Evolutionary conservation across 208 protist species (phyloP).

Genomic region (Blechomonas ayalai): DNA sequence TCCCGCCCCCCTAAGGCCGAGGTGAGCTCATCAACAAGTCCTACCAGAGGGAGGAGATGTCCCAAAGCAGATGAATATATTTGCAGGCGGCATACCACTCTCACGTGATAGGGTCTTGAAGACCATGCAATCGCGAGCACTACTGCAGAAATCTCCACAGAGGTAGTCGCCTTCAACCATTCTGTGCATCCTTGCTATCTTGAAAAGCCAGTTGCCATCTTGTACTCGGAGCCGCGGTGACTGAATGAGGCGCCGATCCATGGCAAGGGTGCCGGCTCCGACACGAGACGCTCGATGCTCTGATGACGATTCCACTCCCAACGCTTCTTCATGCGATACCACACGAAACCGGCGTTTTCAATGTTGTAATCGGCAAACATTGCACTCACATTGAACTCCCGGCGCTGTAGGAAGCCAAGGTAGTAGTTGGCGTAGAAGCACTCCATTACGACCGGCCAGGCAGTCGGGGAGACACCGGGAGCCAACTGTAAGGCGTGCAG

Average conservation of each 20-base stretch:
- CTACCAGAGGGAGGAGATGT: too few species aligned
- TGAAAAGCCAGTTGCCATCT: conserved; percentile 30
- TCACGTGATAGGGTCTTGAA: too few species aligned
- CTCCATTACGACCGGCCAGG: conserved; percentile 84
- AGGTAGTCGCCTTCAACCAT: too few species aligned
- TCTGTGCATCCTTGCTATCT: too few species aligned
- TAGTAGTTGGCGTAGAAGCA: conserved; percentile 86
- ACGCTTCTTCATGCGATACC: conserved; percentile 78
- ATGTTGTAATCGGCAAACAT: conserved; percentile 87
- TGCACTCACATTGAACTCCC: conserved; percentile 81
- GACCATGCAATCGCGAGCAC: too few species aligned
- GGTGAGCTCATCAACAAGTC: too few species aligned
- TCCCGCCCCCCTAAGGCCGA: too few species aligned
- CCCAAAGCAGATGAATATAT: too few species aligned
- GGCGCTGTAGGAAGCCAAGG: conserved; percentile 73
- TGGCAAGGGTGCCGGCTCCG: conserved; percentile 64
- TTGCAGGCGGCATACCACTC: too few species aligned
- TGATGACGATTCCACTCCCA: conserved; percentile 76
- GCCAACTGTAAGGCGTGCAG: conserved; percentile 67
- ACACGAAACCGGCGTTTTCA: conserved; percentile 74
- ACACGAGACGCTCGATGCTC: conserved; percentile 65
- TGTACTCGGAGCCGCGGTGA: conserved; percentile 57
- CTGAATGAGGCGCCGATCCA: conserved; percentile 40
- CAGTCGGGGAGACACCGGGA: conserved; percentile 44
- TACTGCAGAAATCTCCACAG: not conserved